These are phyloP conservation scores for Solanum medicagineum DNA, from an alignment of 257 asterid species.

Conservation along the genomic window DNA sequence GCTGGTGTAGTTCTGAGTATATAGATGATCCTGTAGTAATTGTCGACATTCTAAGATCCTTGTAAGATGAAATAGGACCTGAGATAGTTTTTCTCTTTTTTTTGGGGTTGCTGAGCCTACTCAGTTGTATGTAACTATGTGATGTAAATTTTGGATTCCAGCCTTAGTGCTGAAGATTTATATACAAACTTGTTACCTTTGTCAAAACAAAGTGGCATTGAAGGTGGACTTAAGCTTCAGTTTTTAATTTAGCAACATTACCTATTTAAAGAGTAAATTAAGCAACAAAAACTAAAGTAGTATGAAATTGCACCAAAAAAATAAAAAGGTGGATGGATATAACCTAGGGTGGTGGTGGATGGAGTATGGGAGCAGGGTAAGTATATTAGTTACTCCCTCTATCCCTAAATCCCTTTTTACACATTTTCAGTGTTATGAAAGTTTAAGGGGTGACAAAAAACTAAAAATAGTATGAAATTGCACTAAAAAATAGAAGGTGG, in stretches of 20 bases:
- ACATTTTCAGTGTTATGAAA: not conserved
- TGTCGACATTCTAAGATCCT: too few species aligned
- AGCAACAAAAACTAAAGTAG: not conserved
- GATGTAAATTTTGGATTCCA: too few species aligned
- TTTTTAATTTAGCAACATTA: not conserved
- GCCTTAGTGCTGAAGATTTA: too few species aligned
- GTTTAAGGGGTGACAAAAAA: not conserved
- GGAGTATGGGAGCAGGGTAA: not conserved
- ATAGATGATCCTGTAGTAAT: too few species aligned
- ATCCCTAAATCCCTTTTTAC: not conserved
- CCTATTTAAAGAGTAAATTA: not conserved
- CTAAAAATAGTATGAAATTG: not conserved
- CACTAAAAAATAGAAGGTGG: not conserved
- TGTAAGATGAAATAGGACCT: too few species aligned
- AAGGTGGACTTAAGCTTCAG: not conserved
- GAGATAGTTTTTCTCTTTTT: too few species aligned
- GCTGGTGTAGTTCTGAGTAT: too few species aligned
- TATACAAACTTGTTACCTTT: too few species aligned
- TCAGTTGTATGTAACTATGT: too few species aligned
- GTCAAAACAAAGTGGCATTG: not conserved
- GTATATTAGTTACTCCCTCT: not conserved
- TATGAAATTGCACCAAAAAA: not conserved
- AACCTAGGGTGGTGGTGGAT: not conserved
- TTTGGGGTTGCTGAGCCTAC: too few species aligned
- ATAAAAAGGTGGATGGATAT: not conserved